Evolutionary conservation across 345 rosid species (phyloP).

Genomic region (Balakata baccata): DNA sequence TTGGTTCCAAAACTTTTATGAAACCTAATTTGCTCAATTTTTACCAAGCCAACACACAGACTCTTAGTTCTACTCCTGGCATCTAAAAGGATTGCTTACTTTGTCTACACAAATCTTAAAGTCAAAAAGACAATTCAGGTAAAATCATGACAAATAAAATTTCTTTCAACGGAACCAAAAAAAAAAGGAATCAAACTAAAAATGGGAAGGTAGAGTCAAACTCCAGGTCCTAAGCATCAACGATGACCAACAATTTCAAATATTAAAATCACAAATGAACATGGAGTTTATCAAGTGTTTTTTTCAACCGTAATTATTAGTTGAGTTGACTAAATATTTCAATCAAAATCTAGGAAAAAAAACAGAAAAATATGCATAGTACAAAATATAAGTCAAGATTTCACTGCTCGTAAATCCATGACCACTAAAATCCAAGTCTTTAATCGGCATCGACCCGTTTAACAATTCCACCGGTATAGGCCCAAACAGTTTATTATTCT

Average conservation of each 20-base stretch:
- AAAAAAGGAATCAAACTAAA: background rate
- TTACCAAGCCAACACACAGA: background rate
- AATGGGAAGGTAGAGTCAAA: background rate
- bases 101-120: background rate
- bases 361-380: background rate
- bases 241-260: constrained; percentile 18
- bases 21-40: background rate
- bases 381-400: constrained; percentile 10
- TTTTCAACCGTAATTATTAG: background rate
- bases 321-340: constrained; percentile 6
- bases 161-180: background rate
- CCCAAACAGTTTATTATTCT: constrained; percentile 65
- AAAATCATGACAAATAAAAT: background rate
- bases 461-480: constrained; percentile 57
- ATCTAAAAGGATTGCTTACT: background rate
- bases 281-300: background rate
- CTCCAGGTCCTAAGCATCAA: background rate
- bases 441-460: constrained; percentile 49
- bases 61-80: background rate
- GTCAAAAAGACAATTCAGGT: background rate
- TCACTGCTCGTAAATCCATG: constrained; percentile 77
- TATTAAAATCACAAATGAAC: background rate
- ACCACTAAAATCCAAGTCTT: constrained; percentile 80
- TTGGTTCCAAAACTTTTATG: background rate
- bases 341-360: background rate